Evolutionary conservation across 495 filamentous ascomycete genomes (phyloP).

Genomic region (Xylaria flabelliformis): DNA sequence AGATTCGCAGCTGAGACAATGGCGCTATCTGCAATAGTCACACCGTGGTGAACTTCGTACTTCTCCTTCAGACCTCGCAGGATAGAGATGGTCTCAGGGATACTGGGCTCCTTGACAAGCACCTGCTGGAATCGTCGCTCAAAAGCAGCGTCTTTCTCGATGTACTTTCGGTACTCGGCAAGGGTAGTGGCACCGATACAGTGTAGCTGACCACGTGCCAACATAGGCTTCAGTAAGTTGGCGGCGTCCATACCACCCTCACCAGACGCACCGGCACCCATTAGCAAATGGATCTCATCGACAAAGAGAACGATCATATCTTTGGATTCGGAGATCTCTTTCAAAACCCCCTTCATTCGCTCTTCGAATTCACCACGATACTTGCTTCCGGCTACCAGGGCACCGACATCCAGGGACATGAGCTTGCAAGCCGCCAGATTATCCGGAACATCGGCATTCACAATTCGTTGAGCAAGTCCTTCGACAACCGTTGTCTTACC

Average conservation of each 20-base stretch:
- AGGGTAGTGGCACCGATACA: conserved; percentile 97
- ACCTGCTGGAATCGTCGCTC: conserved; percentile 99
- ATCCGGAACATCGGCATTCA: conserved; percentile 93
- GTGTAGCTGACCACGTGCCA: conserved; percentile 93
- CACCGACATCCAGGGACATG: conserved; percentile 92
- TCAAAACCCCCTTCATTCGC: conserved; percentile 97
- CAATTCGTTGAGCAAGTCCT: conserved; percentile 92
- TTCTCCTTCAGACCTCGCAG: conserved; percentile 95
- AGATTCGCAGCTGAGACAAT: conserved; percentile 90
- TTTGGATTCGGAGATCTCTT: conserved; percentile 95
- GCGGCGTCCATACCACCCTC: conserved; percentile 99
- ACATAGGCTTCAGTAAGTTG: conserved; percentile 94
- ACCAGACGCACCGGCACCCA: conserved; percentile 92
- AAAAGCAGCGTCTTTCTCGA: conserved; percentile 97
- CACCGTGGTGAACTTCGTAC: conserved; percentile 97
- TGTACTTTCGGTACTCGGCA: conserved; percentile 96
- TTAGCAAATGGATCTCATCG: conserved; percentile 97
- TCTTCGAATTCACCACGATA: conserved; percentile 98
- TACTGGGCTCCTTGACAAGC: conserved; percentile 87
- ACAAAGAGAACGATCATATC: conserved; percentile 98
- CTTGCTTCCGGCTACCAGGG: conserved; percentile 95
- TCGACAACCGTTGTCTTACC: conserved; percentile 98
- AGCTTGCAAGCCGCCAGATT: conserved; percentile 94
- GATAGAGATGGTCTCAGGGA: conserved; percentile 93
- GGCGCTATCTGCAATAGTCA: conserved; percentile 90